Evolutionary conservation across 83 land plant species (phyloP), one percentile per base, ranked within the genome.

Genomic region (Isoetes engelmannii): DNA sequence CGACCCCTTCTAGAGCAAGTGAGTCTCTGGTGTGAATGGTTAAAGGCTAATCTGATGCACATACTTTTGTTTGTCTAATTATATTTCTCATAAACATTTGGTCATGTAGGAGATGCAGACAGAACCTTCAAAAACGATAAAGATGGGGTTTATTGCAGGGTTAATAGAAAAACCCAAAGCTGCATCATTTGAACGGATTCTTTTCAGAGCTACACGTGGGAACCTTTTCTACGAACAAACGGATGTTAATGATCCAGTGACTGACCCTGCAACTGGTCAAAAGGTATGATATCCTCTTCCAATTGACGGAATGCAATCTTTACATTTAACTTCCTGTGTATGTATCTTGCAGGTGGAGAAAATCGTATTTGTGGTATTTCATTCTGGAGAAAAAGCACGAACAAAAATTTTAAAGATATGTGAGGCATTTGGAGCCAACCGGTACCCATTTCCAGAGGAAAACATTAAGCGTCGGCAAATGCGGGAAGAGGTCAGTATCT

Each of bases 161-260:
- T 84, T 90, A 50, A 82, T 90, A 10, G 76, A 82, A 63, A 76
- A 78, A 63, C 69, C 80, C 43, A 90, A 90, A 58, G 81, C 69
- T 13, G 53, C 79, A 60, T 79, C 72, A 60, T 90, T 90, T 82
- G 96, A 90, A 67, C 86, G 96, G 73, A 88, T 90, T 80, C 77
- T 90, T 20, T 90, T 85, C 65, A 84, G 96, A 45, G 88, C 96
- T 56, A 90, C 96, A 62, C 86, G 96, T 57, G 96, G 96, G 8
- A 90, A 90, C 67, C 84, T 90, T 89, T 80, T 85, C 73, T 84
- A 86, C 57, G 80, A 84, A 64, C 92, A 90, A 62, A 81, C 87
- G 41, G 78, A 84, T 19, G 84, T 85, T 51, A 92, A 77, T 58
- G 87, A 82, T 47, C 75, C 75, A 50, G 87, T 90, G 18, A 67